phyloP scores from a whole-genome alignment of 352 stramenopile species.

The Globisporangium nodosum region DNA sequence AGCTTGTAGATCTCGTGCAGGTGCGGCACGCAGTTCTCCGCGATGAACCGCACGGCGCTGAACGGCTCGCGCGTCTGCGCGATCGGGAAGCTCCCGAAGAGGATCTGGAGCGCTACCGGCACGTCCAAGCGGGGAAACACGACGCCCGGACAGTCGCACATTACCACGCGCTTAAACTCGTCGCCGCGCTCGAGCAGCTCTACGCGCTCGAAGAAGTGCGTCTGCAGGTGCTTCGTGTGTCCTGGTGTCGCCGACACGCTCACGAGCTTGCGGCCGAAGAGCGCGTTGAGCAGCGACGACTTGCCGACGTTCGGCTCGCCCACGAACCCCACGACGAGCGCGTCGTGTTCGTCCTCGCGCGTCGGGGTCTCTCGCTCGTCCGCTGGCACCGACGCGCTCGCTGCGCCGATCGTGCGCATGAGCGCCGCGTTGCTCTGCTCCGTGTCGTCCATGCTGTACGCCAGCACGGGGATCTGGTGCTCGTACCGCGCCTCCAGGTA shows the following conservation, averaged over 20 bases:
- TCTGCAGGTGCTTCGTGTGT: slow-evolving; percentile 82
- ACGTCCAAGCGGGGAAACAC: slow-evolving; percentile 76
- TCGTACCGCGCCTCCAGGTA: slow-evolving; percentile 84
- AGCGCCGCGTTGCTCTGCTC: slow-evolving; percentile 41
- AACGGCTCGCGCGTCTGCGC: slow-evolving; percentile 84
- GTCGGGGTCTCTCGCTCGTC: slow-evolving; percentile 92
- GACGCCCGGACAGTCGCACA: slow-evolving; percentile 78
- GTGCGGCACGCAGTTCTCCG: slow-evolving; percentile 69
- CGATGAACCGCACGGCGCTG: slow-evolving; percentile 79
- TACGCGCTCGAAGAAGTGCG: slow-evolving; percentile 60
- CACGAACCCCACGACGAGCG: slow-evolving; percentile 93
- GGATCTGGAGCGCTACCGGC: slow-evolving; percentile 61
- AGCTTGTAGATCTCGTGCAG: slow-evolving; percentile 82
- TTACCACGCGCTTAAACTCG: slow-evolving; percentile 36
- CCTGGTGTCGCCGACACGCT: slow-evolving; percentile 74
- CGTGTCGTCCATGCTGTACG: slow-evolving; percentile 60
- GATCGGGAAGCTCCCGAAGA: slow-evolving; percentile 82
- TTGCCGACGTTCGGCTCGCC: slow-evolving; percentile 98
- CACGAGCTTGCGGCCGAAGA: slow-evolving; percentile 75
- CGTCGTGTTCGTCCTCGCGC: slow-evolving; percentile 29
- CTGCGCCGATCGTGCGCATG: slow-evolving; percentile 36
- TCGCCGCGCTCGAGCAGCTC: slow-evolving; percentile 40
- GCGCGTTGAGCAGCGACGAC: slow-evolving; percentile 91
- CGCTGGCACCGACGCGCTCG: slow-evolving; percentile 17
- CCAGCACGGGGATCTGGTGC: slow-evolving; percentile 80